A percentile compares a stretch with the other conserved stretches of the same genome.
phyloP scores from a whole-genome alignment of 352 stramenopile genomes.

The Phytopythium sindhum region DNA sequence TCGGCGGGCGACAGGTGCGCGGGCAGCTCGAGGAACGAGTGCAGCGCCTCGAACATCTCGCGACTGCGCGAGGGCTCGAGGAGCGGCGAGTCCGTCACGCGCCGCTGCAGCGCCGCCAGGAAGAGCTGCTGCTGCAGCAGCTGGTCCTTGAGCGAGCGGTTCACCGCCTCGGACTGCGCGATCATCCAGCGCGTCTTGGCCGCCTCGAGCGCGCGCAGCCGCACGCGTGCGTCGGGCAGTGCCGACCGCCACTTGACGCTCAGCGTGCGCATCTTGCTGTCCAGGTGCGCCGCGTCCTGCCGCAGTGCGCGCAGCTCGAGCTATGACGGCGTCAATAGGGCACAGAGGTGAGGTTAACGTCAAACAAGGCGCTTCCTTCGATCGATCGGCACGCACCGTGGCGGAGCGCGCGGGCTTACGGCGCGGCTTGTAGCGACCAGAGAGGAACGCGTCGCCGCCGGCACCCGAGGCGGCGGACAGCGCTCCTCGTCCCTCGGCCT shows the following conservation, averaged over 20 bases:
- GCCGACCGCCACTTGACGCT: constrained; percentile 39
- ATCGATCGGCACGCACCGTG: constrained; percentile 35
- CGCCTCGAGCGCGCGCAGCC: constrained; percentile 34
- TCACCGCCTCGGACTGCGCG: constrained; percentile 41
- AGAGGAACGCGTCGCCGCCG: constrained; percentile 35
- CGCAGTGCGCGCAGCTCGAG: constrained; percentile 51
- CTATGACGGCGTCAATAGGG: no score
- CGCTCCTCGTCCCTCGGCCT: background rate
- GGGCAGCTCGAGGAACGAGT: constrained; percentile 27
- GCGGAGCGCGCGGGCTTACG: constrained; percentile 32
- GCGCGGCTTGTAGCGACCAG: constrained; percentile 21
- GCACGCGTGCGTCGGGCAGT: constrained; percentile 29
- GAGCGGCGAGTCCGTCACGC: constrained; percentile 49
- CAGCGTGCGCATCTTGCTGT: constrained; percentile 33
- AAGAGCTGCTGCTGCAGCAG: constrained; percentile 62
- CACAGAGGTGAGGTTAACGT: background rate
- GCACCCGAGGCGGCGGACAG: background rate
- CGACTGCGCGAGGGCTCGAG: constrained; percentile 36
- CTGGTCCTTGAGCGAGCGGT: constrained; percentile 51
- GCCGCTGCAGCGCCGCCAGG: constrained; percentile 52
- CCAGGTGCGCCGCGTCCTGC: constrained; percentile 39
- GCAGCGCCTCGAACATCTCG: constrained; percentile 54
- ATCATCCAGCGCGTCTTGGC: constrained; percentile 58
- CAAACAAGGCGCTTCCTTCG: no score
- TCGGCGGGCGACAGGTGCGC: constrained; percentile 11